Conservation (phyloP, 148 eudicot species). For the Tetragonia tetragonoides region DNA sequence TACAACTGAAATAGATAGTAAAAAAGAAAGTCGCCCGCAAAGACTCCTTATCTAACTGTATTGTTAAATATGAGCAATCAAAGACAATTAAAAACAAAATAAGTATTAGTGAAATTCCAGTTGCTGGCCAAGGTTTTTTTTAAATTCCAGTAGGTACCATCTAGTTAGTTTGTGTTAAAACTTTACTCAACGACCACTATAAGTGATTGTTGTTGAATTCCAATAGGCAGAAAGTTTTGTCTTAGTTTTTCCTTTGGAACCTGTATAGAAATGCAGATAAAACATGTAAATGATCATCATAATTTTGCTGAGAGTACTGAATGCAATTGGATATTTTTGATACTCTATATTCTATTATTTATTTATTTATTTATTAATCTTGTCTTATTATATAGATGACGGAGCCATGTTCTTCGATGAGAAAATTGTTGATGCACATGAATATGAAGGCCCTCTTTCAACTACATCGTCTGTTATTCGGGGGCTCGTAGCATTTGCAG, state of each 20-base stretch:
- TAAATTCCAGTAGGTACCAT: too few species aligned
- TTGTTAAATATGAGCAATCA: too few species aligned
- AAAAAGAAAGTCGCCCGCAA: too few species aligned
- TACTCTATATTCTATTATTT: not conserved
- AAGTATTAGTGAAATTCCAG: too few species aligned
- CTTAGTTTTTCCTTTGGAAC: not conserved
- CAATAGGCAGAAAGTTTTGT: not conserved
- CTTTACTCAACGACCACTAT: too few species aligned
- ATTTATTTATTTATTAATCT: not conserved
- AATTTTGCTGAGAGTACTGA: not conserved
- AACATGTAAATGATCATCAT: conserved; percentile 1
- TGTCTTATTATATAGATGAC: conserved; percentile 55
- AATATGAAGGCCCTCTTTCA: conserved; percentile 71
- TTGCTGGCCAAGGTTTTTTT: too few species aligned
- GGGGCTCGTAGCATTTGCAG: conserved; percentile 76
- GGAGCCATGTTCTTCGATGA: conserved; percentile 91
- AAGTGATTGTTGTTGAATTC: too few species aligned
- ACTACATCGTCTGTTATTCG: conserved; percentile 77
- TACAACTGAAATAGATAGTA: too few species aligned
- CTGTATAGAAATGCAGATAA: not conserved
- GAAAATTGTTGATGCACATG: conserved; percentile 62
- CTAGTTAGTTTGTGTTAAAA: too few species aligned
- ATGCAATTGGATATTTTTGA: not conserved
- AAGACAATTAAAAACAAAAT: too few species aligned
- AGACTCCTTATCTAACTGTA: too few species aligned